A percentile compares a stretch with the other conserved stretches of the same genome.
phyloP scores from a whole-genome alignment of 73 alveolate species.

The Symbiodinium natans region DNA sequence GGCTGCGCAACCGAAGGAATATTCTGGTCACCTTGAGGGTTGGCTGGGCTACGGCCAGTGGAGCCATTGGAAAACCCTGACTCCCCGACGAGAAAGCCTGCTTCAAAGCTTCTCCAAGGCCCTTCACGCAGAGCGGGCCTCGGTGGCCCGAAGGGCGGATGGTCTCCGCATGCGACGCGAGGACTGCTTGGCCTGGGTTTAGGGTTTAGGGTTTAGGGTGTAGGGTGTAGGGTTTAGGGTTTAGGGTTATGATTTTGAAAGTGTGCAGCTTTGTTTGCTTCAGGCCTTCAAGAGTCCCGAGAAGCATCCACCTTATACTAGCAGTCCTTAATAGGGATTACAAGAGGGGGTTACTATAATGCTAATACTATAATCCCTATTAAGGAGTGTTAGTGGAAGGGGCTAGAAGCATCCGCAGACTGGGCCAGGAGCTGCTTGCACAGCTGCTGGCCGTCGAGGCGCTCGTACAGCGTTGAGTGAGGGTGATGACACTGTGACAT shows the following conservation, averaged over 20 bases:
- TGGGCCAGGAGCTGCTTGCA: background rate
- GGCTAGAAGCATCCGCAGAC: background rate
- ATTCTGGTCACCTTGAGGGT: too few species aligned
- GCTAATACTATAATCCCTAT: background rate
- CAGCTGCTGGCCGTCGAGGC: constrained; percentile 68
- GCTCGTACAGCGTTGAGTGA: too few species aligned
- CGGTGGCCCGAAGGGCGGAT: constrained; percentile 40
- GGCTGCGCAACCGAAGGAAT: too few species aligned
- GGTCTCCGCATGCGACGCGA: constrained; percentile 81
- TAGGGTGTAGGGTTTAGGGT: too few species aligned
- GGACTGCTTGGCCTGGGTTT: background rate
- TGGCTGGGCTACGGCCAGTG: background rate
- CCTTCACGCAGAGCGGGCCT: constrained; percentile 27
- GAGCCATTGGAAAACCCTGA: background rate
- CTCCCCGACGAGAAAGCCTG: background rate
- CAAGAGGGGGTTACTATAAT: background rate
- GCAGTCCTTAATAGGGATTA: too few species aligned
- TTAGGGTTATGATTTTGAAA: too few species aligned
- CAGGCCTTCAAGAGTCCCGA: too few species aligned
- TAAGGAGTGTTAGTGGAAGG: background rate
- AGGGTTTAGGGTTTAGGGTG: background rate
- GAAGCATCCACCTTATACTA: too few species aligned
- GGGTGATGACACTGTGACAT: background rate
- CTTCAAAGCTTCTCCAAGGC: background rate
- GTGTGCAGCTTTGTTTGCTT: too few species aligned